These are phyloP conservation scores for Mycena filopes DNA, from an alignment of 768 basidiomycete genomes.

Conservation along the genomic window DNA sequence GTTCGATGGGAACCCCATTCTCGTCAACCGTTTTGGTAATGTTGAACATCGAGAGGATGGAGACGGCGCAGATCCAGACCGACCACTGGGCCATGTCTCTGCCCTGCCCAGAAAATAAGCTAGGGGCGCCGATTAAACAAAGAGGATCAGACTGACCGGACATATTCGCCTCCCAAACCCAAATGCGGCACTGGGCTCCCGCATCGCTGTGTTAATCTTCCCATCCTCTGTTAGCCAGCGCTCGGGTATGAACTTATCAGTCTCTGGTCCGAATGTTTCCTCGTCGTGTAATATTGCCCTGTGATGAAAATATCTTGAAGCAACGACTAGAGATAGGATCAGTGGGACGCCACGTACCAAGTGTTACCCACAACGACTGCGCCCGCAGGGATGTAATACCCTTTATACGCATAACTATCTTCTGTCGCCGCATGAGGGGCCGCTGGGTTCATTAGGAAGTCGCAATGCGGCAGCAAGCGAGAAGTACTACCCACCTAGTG, in stretches of 20 bases:
- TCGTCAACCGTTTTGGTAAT: conserved; percentile 40
- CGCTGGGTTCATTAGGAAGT: too few relatives aligned
- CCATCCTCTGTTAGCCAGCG: conserved; percentile 14
- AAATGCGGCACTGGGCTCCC: background rate
- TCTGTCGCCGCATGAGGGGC: conserved; percentile 5
- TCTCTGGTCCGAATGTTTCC: background rate
- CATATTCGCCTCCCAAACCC: conserved; percentile 11
- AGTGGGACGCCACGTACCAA: background rate
- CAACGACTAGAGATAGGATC: background rate
- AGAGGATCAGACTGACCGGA: conserved; percentile 1
- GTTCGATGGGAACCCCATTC: conserved; percentile 37
- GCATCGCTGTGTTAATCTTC: conserved; percentile 9
- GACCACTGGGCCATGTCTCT: conserved; percentile 22
- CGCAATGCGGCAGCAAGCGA: background rate
- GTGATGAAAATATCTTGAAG: too few relatives aligned
- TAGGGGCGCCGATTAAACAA: too few relatives aligned
- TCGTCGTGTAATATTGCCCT: conserved; percentile 18
- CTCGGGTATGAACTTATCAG: conserved; percentile 14
- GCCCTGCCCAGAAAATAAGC: background rate
- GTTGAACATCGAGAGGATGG: conserved; percentile 31
- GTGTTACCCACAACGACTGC: background rate
- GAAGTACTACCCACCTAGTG: conserved; percentile 26
- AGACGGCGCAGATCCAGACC: conserved; percentile 30
- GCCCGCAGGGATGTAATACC: conserved; percentile 9
- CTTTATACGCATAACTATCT: conserved; percentile 16